Base-by-base conservation (phyloP, 495 filamentous ascomycete species). In the Hypoxylon lienhwacheense region DNA sequence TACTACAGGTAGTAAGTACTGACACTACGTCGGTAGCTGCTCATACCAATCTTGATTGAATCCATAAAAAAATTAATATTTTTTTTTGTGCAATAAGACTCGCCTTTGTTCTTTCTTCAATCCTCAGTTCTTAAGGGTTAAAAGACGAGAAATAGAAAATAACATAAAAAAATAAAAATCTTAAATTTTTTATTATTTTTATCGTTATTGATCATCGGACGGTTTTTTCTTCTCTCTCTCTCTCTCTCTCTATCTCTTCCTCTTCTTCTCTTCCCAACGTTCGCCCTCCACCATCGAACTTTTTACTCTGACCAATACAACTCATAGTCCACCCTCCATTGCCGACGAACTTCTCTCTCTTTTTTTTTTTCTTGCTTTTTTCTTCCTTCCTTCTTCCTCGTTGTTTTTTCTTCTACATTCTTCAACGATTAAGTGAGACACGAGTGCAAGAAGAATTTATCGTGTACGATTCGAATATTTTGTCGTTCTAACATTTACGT, bases 301-400 rank as follows among this genome's bases (percentile, higher is more conserved):
- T 4, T 32, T 4, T 32, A 7, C 29, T 16, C 43, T 44, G 47
- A 47, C 58, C 58, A 61, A 61, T 61, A 52, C 58, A 39, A 52
- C 50, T 52, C 47, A 15, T 41, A 56, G 12, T 56, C 52, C 52
- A 48, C 58, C 58, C 62, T 62, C 61, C 61, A 65, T 50, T 58
- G 51, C 49, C 54, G 54, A 53, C 51, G 44, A 55, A 65, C 49
- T 33, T 55, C 53, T 62, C 42, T 46, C 63, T 14, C 61, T 42
- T 60, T 53, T 53, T 61, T 46, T 64, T 14, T 63, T 42, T 60
- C 50, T 53, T 61, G 53, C 56, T 63, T 66, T 65, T 65, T 64
- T 47, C 52, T 61, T 64, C 61, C 60, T 64, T 60, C 46, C 43
- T 63, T 41, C 57, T 26, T 32, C 28, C 52, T 52, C 48, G 44